Percentiles rank a stretch among this genome's conserved stretches.
Evolutionary conservation across 192 early-diverging fungal species (phyloP).

Genomic region (Geranomyces variabilis): DNA sequence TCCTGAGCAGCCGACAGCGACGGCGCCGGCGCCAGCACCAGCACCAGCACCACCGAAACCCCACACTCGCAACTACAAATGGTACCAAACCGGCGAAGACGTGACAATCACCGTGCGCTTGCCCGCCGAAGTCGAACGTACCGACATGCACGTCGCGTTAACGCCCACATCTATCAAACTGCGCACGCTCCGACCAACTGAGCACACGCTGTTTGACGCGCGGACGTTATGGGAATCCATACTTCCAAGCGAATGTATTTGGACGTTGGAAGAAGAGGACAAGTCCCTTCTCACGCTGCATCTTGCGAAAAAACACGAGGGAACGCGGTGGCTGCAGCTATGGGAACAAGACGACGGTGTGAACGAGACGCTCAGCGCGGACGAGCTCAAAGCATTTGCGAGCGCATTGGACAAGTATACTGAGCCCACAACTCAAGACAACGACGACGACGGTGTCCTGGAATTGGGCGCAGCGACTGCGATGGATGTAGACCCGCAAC

Average conservation of each 20-base stretch:
- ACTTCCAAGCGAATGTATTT: constrained; percentile 29
- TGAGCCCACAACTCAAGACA: constrained; percentile 1
- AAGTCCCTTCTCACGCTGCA: constrained; percentile 28
- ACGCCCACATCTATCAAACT: not conserved
- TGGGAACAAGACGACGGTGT: constrained; percentile 36
- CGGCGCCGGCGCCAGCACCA: not conserved
- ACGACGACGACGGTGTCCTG: not conserved
- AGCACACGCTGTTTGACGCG: constrained; percentile 13
- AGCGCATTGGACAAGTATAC: constrained; percentile 40
- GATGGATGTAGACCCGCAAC: not conserved
- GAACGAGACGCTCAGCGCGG: constrained; percentile 32
- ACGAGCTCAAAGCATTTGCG: constrained; percentile 16
- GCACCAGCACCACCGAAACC: not conserved
- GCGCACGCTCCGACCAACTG: constrained; percentile 9
- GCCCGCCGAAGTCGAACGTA: not conserved
- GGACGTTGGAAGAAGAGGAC: constrained; percentile 36
- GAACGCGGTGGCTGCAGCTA: constrained; percentile 33
- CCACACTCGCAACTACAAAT: constrained; percentile 17
- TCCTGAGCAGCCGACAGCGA: not conserved
- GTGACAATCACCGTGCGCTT: constrained; percentile 19
- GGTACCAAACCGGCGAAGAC: constrained; percentile 25
- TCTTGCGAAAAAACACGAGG: constrained; percentile 22
- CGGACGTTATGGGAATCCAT: constrained; percentile 24
- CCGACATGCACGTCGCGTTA: constrained; percentile 17
- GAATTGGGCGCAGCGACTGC: not conserved